phyloP scores from a whole-genome alignment of 2,329 filamentous ascomycete genomes.

The Aspergillus terreus region DNA sequence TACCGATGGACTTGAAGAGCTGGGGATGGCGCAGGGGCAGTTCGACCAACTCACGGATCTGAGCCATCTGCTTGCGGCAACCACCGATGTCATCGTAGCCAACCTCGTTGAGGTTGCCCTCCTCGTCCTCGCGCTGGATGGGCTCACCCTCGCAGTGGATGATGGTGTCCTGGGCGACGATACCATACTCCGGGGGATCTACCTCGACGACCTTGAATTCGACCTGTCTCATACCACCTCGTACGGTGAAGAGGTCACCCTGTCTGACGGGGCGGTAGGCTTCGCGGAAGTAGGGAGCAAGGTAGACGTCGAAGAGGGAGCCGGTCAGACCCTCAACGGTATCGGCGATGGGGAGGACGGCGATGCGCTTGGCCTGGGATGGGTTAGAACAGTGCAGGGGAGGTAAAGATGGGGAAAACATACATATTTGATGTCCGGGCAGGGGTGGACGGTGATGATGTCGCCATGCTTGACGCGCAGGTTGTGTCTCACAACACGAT shows the following conservation, averaged over 20 bases:
- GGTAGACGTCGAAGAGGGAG: conserved; percentile 97
- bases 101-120: conserved; percentile 98
- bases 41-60: conserved; percentile 98
- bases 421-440: conserved; percentile 99
- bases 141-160: conserved; percentile 98
- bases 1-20: conserved; percentile 99
- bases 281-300: conserved; percentile 98
- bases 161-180: conserved; percentile 96
- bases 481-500: conserved; percentile 98
- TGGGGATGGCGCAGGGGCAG: conserved; percentile 93
- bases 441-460: conserved; percentile 93
- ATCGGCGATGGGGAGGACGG: conserved; percentile 95
- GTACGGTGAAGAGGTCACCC: conserved; percentile 94
- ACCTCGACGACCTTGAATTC: conserved; percentile 99
- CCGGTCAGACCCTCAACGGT: conserved; percentile 97
- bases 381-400: conserved; percentile 18
- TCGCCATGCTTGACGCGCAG: conserved; percentile 97
- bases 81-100: conserved; percentile 99
- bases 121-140: conserved; percentile 97
- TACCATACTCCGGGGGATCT: conserved; percentile 96
- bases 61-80: conserved; percentile 99
- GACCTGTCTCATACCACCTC: conserved; percentile 97
- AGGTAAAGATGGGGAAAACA: conserved; percentile 37
- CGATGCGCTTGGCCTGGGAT: conserved; percentile 89
- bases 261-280: conserved; percentile 96